phyloP scores from a whole-genome alignment of 1,139 yeast genomes.

The Debaryomyces sp. region DNA sequence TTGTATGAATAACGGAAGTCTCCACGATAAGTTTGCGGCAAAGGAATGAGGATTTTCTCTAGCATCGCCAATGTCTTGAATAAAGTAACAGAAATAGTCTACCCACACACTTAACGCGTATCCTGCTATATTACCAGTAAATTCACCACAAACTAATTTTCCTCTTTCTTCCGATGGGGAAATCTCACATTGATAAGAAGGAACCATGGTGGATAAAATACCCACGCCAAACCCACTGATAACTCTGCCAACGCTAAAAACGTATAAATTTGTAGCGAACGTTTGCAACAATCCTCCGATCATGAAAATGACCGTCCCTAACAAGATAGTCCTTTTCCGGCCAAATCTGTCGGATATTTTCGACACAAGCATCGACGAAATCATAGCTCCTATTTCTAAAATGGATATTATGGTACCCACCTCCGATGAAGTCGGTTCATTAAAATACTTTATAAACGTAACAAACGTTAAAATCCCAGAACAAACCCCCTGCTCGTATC shows the following conservation, averaged over 20 bases:
- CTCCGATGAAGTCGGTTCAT: slow-evolving; percentile 47
- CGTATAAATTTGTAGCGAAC: slow-evolving; percentile 43
- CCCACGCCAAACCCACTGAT: slow-evolving; percentile 59
- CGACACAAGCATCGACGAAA: slow-evolving; percentile 51
- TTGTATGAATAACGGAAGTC: slow-evolving; percentile 54
- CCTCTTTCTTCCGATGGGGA: slow-evolving; percentile 60
- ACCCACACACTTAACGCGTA: slow-evolving; percentile 59
- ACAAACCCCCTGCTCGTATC: slow-evolving; percentile 93
- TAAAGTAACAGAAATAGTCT: slow-evolving; percentile 53
- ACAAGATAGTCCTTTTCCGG: slow-evolving; percentile 49
- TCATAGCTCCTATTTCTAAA: slow-evolving; percentile 55
- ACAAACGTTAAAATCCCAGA: slow-evolving; percentile 64
- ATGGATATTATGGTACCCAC: slow-evolving; percentile 56
- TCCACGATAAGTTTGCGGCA: slow-evolving; percentile 53
- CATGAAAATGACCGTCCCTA: slow-evolving; percentile 53
- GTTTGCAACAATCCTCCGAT: slow-evolving; percentile 54
- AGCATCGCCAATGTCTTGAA: slow-evolving; percentile 47
- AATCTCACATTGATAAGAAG: slow-evolving; percentile 58
- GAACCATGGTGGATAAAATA: slow-evolving; percentile 53
- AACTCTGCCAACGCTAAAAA: slow-evolving; percentile 53
- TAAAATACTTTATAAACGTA: slow-evolving; percentile 46
- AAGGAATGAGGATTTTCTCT: slow-evolving; percentile 38
- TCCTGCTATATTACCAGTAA: slow-evolving; percentile 56
- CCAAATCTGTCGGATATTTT: slow-evolving; percentile 49
- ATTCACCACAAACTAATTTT: slow-evolving; percentile 55